Conservation (phyloP, 768 basidiomycete species). For the Calocybe gangraenosa region DNA sequence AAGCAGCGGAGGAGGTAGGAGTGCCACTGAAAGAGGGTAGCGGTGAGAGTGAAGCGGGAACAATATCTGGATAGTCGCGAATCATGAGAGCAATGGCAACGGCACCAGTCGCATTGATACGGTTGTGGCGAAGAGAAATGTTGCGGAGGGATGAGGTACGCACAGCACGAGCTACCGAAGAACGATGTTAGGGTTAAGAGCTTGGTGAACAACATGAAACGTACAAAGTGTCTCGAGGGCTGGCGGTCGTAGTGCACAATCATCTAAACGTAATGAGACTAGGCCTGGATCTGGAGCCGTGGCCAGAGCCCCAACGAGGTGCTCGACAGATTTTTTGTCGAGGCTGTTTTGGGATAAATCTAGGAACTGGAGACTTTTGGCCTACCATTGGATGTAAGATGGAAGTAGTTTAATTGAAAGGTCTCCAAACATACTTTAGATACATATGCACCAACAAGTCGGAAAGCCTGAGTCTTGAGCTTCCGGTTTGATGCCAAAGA, state of each 20-base stretch:
- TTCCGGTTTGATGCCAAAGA: slow-evolving; percentile 85
- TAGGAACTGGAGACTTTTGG: slow-evolving; percentile 75
- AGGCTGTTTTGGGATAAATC: slow-evolving; percentile 85
- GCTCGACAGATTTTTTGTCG: slow-evolving; percentile 84
- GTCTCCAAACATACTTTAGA: slow-evolving; percentile 45
- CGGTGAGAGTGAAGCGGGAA: slow-evolving; percentile 33
- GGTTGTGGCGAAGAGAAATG: slow-evolving; percentile 87
- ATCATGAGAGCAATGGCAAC: slow-evolving; percentile 96
- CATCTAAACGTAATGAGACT: slow-evolving; percentile 82
- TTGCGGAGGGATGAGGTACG: slow-evolving; percentile 82
- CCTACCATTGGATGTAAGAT: slow-evolving; percentile 34
- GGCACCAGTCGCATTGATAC: slow-evolving; percentile 78
- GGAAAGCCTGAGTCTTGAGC: slow-evolving; percentile 73
- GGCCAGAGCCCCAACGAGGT: slow-evolving; percentile 66
- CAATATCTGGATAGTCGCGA: slow-evolving; percentile 87
- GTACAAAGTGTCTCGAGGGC: slow-evolving; percentile 78
- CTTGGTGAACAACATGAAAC: slow-evolving; percentile 20
- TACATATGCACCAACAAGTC: slow-evolving; percentile 74
- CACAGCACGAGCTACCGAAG: slow-evolving; percentile 64
- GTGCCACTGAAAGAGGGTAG: slow-evolving; percentile 21
- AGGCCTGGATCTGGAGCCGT: slow-evolving; percentile 52
- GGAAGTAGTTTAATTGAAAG: too few relatives aligned
- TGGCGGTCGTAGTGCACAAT: slow-evolving; percentile 70
- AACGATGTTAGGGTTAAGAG: slow-evolving; percentile 5
- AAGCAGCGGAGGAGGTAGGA: slow-evolving; percentile 24